phyloP scores from a whole-genome alignment of 2,329 filamentous ascomycete genomes.

The Teratosphaeria nubilosa region DNA sequence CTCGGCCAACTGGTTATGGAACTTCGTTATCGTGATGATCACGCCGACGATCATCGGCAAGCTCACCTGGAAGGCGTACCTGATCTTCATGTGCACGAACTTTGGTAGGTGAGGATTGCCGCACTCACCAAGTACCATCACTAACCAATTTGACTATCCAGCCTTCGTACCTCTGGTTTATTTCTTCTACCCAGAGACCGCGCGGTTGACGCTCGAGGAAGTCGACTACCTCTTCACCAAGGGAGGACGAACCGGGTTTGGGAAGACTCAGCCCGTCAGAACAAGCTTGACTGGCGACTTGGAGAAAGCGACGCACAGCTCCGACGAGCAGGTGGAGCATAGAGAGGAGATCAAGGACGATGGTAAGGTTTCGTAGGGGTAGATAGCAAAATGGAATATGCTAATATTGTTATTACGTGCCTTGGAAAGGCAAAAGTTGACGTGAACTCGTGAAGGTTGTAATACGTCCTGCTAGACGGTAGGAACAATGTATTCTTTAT shows the following conservation, averaged over 20 bases:
- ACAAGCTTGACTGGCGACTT: constrained; percentile 13
- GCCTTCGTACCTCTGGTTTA: constrained; percentile 38
- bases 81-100: constrained; percentile 44
- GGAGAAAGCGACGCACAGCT: constrained; percentile 6
- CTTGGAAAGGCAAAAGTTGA: no score
- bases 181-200: constrained; percentile 39
- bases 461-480: no score
- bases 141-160: neutral
- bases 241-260: constrained; percentile 16
- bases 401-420: no score
- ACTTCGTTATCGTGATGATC: constrained; percentile 45
- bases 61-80: constrained; percentile 42
- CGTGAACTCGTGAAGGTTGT: neutral
- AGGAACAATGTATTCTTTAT: no score
- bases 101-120: constrained; percentile 14
- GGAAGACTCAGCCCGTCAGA: constrained; percentile 14
- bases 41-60: constrained; percentile 39
- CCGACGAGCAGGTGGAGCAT: constrained; percentile 1
- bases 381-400: neutral
- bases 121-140: neutral
- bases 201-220: constrained; percentile 26
- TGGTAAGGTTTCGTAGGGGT: neutral
- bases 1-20: constrained; percentile 41
- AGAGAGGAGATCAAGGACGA: constrained; percentile 1
- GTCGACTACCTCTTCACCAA: constrained; percentile 34